Base-by-base conservation (phyloP, 768 basidiomycete genomes). In the Auricularia sp. region DNA sequence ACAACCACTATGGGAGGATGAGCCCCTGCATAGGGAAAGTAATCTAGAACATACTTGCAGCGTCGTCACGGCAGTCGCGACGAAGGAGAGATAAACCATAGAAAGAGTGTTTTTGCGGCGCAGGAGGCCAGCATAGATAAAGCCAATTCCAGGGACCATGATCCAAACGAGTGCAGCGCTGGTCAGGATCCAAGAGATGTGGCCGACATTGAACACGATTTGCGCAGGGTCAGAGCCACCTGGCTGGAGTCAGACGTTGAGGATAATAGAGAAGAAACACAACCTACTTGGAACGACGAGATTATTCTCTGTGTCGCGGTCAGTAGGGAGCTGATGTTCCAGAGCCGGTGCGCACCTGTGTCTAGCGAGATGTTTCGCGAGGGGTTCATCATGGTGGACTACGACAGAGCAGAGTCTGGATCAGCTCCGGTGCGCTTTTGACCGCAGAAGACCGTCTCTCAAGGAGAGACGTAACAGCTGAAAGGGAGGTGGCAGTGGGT, bases 1-100 rank as follows among this genome's bases (percentile, higher is more conserved):
- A 80, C 73, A 82, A 92, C 90, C 90, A 92, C 70, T 89, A 87
- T 73, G 90, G 86, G 67, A 68, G 0, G 74, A 74, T 29, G 0
- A 73, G 75, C 29, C 29, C 2, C 29, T 29, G 29, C 29, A 29
- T 29, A 29, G 7, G 69, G 64, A 10, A 70, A 72, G 63, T 74
- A 70, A 36, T 77, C 77, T 39, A 68, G 13, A 62, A 33, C 67
- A 65, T 21, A 72, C 67, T 54, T 72, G 64, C 11, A 69, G 67
- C 39, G 51, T 47, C 11, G 51, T 44, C 72, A 77, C 74, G n/a
- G 73, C 76, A 29, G 75, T 66, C 2, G 74, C 71, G 1, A 70
- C 69, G 36, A 72, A 69, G 39, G 71, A 68, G 56, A 75, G 69
- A 68, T 74, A 74, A 14, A 75, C 66, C 54, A 75, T 67, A 29